phyloP scores from a whole-genome alignment of 2,329 filamentous ascomycete species.

The Cladosporium sphaerospermum region DNA sequence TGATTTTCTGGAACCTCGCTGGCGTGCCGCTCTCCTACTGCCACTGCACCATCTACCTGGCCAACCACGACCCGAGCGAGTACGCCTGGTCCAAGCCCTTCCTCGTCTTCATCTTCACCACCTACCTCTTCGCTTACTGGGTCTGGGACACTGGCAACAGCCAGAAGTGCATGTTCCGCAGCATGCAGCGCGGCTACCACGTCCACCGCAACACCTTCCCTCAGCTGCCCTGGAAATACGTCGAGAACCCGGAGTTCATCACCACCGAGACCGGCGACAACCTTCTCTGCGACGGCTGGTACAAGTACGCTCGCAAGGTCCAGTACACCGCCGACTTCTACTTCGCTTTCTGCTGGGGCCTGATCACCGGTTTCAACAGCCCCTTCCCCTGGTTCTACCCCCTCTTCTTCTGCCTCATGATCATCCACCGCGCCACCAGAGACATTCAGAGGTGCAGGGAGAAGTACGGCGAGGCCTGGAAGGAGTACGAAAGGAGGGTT shows the following conservation, averaged over 20 bases:
- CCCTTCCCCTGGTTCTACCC: conserved; percentile 90
- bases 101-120: conserved; percentile 57
- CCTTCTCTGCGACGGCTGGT: conserved; percentile 82
- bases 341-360: conserved; percentile 70
- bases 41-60: conserved; percentile 86
- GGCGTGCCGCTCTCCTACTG: conserved; percentile 88
- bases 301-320: conserved; percentile 42
- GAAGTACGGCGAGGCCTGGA: conserved; percentile 79
- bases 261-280: conserved; percentile 65
- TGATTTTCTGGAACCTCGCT: conserved; percentile 95
- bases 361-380: conserved; percentile 74
- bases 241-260: conserved; percentile 76
- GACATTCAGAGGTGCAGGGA: conserved; percentile 69
- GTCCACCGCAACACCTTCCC: conserved; percentile 75
- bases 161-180: conserved; percentile 89
- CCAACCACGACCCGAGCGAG: conserved; percentile 69
- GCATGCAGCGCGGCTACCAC: conserved; percentile 66
- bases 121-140: conserved; percentile 82
- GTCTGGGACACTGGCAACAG: conserved; percentile 88
- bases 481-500: conserved; percentile 70
- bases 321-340: conserved; percentile 77
- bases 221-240: conserved; percentile 78
- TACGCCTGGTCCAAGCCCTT: conserved; percentile 71
- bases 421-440: conserved; percentile 67
- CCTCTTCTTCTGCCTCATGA: conserved; percentile 73